phyloP scores from a whole-genome alignment of 257 asterid genomes.

The Gentiana straminea region DNA sequence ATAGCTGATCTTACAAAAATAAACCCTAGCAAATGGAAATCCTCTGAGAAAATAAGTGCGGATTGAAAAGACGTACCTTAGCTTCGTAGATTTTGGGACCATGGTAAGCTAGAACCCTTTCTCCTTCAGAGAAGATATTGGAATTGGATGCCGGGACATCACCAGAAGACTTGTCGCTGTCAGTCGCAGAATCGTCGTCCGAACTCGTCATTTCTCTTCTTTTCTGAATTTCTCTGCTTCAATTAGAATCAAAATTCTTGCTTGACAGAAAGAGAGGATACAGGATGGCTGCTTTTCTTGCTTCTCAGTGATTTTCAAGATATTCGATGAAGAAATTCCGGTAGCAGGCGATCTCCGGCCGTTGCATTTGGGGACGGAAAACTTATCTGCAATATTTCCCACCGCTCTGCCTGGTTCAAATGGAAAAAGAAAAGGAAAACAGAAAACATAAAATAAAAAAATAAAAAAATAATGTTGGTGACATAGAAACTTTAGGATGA shows the following conservation, averaged over 20 bases:
- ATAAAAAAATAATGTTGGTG: too few species aligned
- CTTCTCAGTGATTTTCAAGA: not conserved
- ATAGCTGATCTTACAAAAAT: too few species aligned
- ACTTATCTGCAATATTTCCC: not conserved
- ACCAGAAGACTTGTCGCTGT: conserved; percentile 62
- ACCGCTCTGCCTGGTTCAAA: not conserved
- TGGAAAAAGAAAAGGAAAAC: too few species aligned
- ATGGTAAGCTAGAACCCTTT: conserved; percentile 83
- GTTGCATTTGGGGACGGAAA: not conserved
- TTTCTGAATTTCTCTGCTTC: conserved; percentile 2
- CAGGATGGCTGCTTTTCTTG: too few species aligned
- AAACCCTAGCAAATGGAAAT: too few species aligned
- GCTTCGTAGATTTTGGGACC: conserved; percentile 83
- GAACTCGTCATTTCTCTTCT: conserved; percentile 28
- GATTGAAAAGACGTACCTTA: conserved; percentile 22
- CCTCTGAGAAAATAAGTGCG: too few species aligned
- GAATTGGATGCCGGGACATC: conserved; percentile 49
- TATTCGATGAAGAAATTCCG: not conserved
- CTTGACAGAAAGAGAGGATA: too few species aligned
- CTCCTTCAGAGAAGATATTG: conserved; percentile 59
- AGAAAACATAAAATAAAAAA: too few species aligned
- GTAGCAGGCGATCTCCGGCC: not conserved
- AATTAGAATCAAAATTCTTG: not conserved
- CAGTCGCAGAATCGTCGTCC: conserved; percentile 55
- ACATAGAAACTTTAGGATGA: too few species aligned